Evolutionary conservation across 371 early-diverging fungal species (phyloP).

Genomic region (Conidiobolus incongruus): DNA sequence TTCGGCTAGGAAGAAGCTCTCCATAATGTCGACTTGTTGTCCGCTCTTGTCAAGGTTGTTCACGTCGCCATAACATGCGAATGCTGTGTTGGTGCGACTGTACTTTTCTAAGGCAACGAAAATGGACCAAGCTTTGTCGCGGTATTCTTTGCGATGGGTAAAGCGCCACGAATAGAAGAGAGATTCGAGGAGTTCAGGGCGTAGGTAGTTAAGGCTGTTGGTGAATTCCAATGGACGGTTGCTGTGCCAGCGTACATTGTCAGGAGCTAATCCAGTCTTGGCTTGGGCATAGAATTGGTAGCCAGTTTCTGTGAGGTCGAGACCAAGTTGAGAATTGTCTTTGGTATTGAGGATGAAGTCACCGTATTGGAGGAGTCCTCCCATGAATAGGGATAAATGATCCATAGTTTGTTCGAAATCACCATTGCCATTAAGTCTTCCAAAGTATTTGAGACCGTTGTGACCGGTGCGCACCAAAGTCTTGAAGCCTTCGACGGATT

Average conservation of each 20-base stretch:
- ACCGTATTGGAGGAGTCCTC: slow-evolving; percentile 57
- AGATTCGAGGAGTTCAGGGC: slow-evolving; percentile 46
- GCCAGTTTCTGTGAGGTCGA: slow-evolving; percentile 5
- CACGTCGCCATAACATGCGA: neutral
- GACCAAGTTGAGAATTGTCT: neutral
- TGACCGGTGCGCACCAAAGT: slow-evolving; percentile 5
- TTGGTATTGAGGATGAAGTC: slow-evolving; percentile 15
- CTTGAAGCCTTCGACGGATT: neutral
- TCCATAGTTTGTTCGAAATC: slow-evolving; percentile 48
- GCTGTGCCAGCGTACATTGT: neutral
- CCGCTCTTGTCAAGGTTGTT: slow-evolving; percentile 1
- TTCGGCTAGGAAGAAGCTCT: slow-evolving; percentile 58
- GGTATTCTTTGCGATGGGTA: slow-evolving; percentile 44
- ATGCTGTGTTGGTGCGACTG: neutral
- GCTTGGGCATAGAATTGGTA: neutral
- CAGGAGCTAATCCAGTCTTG: neutral
- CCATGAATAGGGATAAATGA: slow-evolving; percentile 81
- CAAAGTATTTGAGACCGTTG: slow-evolving; percentile 30
- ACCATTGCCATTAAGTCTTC: slow-evolving; percentile 6
- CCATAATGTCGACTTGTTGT: slow-evolving; percentile 40
- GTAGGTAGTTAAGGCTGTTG: neutral
- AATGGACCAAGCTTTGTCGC: slow-evolving; percentile 40
- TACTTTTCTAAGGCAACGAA: neutral
- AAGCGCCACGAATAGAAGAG: slow-evolving; percentile 45
- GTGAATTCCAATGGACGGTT: neutral